Percentiles rank a stretch among this genome's conserved stretches.
Evolutionary conservation across 2,329 filamentous ascomycete species (phyloP).

Genomic region (Aspergillus amoenus): DNA sequence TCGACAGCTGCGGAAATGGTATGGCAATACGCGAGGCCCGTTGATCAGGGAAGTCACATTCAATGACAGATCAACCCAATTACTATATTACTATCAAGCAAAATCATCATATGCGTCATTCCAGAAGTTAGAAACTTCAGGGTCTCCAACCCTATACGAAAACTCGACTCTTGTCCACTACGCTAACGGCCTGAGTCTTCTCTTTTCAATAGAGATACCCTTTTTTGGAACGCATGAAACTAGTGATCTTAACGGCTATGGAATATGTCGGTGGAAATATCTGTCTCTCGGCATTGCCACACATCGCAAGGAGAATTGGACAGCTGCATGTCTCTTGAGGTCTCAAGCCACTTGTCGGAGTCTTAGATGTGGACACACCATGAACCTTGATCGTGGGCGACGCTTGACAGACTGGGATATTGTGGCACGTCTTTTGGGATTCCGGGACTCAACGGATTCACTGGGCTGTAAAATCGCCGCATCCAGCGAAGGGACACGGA

Average conservation of each 20-base stretch:
- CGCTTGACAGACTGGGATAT: conserved; percentile 37
- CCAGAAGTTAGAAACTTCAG: conserved; percentile 26
- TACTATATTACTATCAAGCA: conserved; percentile 36
- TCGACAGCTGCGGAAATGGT: background rate
- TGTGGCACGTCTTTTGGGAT: conserved; percentile 39
- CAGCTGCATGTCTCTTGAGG: conserved; percentile 38
- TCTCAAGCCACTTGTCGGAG: conserved; percentile 31
- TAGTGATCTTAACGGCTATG: conserved; percentile 6
- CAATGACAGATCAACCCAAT: conserved; percentile 37
- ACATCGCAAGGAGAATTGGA: conserved; percentile 33
- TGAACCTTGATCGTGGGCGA: conserved; percentile 42
- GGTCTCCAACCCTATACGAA: conserved; percentile 18
- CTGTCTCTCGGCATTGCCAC: conserved; percentile 41
- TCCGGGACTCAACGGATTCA: conserved; percentile 33
- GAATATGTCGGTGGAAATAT: conserved; percentile 39
- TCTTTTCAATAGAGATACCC: conserved; percentile 40
- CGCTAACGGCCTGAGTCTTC: conserved; percentile 24
- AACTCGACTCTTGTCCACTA: conserved; percentile 29
- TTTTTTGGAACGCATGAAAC: conserved; percentile 40
- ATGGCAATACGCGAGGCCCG: conserved; percentile 20
- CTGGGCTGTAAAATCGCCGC: conserved; percentile 40
- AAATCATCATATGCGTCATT: conserved; percentile 37
- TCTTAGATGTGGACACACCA: conserved; percentile 31
- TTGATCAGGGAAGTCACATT: conserved; percentile 31
- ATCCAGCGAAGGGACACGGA: conserved; percentile 35